Evolutionary conservation across 2,329 filamentous ascomycete species (phyloP).

Genomic region (Pyrenophora teres): DNA sequence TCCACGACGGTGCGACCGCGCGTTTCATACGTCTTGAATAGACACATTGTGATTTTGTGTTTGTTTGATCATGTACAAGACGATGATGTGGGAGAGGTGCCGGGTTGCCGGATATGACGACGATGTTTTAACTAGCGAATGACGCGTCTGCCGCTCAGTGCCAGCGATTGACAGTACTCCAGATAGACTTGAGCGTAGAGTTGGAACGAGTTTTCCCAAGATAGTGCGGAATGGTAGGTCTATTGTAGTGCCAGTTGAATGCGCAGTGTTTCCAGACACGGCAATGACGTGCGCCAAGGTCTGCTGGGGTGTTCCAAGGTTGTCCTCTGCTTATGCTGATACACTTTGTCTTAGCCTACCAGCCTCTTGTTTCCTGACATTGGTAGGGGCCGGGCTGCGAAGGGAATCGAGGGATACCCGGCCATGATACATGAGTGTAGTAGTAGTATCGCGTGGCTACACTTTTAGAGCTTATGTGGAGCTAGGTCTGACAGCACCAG

Average conservation of each 20-base stretch:
- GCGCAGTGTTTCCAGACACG: not conserved
- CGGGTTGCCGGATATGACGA: constrained; percentile 2
- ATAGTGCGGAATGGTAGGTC: not conserved
- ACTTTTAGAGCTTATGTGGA: too few species aligned
- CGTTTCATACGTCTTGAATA: constrained; percentile 39
- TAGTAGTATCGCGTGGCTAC: too few species aligned
- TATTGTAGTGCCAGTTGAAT: not conserved
- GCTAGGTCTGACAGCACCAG: too few species aligned
- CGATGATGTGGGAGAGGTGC: not conserved
- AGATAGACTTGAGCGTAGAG: not conserved
- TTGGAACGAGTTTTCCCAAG: too few species aligned
- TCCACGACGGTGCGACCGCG: constrained; percentile 34
- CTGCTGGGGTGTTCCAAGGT: constrained; percentile 14
- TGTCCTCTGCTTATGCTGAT: not conserved
- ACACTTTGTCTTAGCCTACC: not conserved
- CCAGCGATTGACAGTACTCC: not conserved
- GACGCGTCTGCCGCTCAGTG: not conserved
- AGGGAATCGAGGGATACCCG: too few species aligned
- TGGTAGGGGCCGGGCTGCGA: not conserved
- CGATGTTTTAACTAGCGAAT: not conserved
- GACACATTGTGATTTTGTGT: constrained; percentile 33
- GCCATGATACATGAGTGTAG: too few species aligned
- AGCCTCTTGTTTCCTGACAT: constrained; percentile 1
- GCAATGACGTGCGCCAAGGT: constrained; percentile 20
- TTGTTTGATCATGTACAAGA: not conserved